Base-by-base conservation (phyloP, 1,284 basidiomycete species). In the Cryptococcus depauperatus region DNA sequence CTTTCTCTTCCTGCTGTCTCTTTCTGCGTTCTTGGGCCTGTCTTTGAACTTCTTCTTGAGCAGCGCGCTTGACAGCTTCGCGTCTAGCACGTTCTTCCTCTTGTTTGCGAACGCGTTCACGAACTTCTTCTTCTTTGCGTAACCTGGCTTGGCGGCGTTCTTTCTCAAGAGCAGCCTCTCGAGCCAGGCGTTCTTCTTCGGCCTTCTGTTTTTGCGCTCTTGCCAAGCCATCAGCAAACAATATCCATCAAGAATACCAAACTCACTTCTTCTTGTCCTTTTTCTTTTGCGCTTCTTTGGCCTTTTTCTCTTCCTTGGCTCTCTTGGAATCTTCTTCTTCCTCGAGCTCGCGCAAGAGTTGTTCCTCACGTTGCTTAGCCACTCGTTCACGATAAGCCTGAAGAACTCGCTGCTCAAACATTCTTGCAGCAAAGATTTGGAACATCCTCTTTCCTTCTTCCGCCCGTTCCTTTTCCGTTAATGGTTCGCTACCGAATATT, bases 381-480 rank as follows among this genome's bases (percentile, higher is more conserved):
- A 92, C 84, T 58, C 83, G 82, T 73, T 92, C 90, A 44, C 87
- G 82, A 66, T 90, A 93, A 5, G 89, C 86, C 57, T 89, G 83
- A 44, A 96, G 79, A 32, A 97, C 93, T 22, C 93, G 82, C 71
- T 96, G 91, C 74, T 98, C 93, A 68, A 98, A 97, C 90, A 97
- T 95, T 46, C 95, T 82, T 32, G 93, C 93, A n/a, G 93, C 93
- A 67, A 97, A 98, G 72, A 98, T 96, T 57, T 91, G 91, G 76
- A 98, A 98, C 93, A 98, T 98, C 44, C 89, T 82, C 70, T 92
- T 89, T 58, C 93, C 93, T 73, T 98, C 93, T 71, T 96, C 91
- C 83, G 92, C 89, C 71, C 93, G 90, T 74, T 97, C 87, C 40
- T 74, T 72, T 48, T 77, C 76, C 25, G 76, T 75, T 34, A 76